A percentile compares a stretch with the other conserved stretches of the same genome.
These are phyloP conservation scores for Toxoplasma gondii DNA, from an alignment of 169 alveolate genomes.

Conservation along the genomic window DNA sequence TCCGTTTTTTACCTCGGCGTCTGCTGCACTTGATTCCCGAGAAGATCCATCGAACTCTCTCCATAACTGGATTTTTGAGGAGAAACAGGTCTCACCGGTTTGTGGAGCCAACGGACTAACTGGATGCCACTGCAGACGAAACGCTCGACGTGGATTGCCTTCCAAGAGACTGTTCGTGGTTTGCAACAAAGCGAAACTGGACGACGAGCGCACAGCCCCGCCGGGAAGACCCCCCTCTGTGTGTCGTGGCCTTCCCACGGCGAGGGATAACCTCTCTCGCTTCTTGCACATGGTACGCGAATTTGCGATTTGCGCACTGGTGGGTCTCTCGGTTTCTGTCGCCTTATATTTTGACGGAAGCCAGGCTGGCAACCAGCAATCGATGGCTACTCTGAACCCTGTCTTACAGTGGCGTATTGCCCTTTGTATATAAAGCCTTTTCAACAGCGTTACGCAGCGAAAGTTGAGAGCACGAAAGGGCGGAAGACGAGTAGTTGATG, in stretches of 20 bases:
- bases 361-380: background rate
- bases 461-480: conserved; percentile 12
- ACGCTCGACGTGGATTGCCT: too few relatives aligned
- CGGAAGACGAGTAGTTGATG: background rate
- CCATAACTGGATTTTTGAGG: too few relatives aligned
- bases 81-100: too few relatives aligned
- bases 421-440: too few relatives aligned
- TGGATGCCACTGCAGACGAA: too few relatives aligned
- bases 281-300: background rate
- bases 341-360: background rate
- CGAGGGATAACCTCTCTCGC: background rate
- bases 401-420: background rate
- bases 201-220: conserved; percentile 2
- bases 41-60: too few relatives aligned
- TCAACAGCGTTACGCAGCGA: background rate
- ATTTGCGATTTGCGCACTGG: too few relatives aligned
- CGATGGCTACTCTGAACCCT: background rate
- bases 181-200: too few relatives aligned
- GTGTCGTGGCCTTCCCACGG: background rate
- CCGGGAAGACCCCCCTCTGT: background rate
- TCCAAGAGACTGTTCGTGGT: too few relatives aligned
- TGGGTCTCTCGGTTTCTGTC: background rate
- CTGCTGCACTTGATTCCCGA: too few relatives aligned
- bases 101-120: too few relatives aligned
- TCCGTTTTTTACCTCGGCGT: too few relatives aligned